Evolutionary conservation across 1,284 basidiomycete genomes (phyloP), one percentile per base, ranked within the genome.

Genomic region (Uromyces viciae-fabae): DNA sequence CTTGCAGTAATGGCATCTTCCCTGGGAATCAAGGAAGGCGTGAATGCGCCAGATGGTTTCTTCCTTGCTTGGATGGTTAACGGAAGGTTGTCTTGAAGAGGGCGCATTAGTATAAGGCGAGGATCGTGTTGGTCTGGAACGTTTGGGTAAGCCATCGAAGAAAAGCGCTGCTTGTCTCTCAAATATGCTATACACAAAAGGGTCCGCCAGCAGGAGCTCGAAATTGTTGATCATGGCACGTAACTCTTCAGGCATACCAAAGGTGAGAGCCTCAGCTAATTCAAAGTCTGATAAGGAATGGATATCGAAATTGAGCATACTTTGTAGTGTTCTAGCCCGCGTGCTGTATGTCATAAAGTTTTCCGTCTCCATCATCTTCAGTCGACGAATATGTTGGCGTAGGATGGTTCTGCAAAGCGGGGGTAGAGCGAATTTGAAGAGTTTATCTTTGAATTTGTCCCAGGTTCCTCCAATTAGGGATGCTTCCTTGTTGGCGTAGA

Each of bases 21-120:
- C 64, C 22, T 66, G 64, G 22, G 64, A 66, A 38, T 66, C 64
- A 19, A 66, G 64, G n/a, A 40, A 66, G 5, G 64, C 64, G 42
- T 66, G 31, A 38, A 66, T n/a, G 2, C 38, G 33, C 64, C 64
- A 66, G 5, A 66, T 40, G 33, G n/a, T 11, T 25, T 60, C 58
- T 5, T 60, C 58, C 5, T 19, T 5, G 58, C 25, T n/a, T n/a
- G n/a, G n/a, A n/a, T n/a, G n/a, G n/a, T n/a, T n/a, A n/a, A n/a
- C n/a, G n/a, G n/a, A n/a, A n/a, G n/a, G n/a, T n/a, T n/a, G n/a
- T n/a, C n/a, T n/a, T n/a, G n/a, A n/a, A n/a, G n/a, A n/a, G n/a
- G n/a, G n/a, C n/a, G n/a, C n/a, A n/a, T n/a, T n/a, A n/a, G n/a
- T n/a, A n/a, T n/a, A n/a, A n/a, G n/a, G n/a, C n/a, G n/a, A n/a